Evolutionary conservation across 148 eudicot genomes (phyloP).

Genomic region (Spergularia marina): DNA sequence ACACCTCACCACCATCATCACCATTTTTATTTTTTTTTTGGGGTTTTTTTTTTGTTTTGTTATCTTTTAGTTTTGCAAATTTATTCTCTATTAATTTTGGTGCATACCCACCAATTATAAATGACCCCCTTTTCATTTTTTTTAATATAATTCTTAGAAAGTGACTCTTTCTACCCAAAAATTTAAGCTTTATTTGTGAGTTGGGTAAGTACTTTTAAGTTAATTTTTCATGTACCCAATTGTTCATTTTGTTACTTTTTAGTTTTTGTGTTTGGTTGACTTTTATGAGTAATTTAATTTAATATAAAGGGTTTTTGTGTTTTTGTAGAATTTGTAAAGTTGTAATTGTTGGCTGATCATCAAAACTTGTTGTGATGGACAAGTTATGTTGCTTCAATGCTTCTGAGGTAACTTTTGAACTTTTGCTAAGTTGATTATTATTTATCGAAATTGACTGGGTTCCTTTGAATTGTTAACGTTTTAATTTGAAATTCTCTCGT

Average conservation of each 20-base stretch:
- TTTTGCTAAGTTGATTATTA: neutral
- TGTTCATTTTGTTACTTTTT: neutral
- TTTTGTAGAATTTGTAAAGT: neutral
- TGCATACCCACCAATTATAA: neutral
- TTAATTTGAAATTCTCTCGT: too few relatives aligned
- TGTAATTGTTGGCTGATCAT: conserved; percentile 11
- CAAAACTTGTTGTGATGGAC: conserved; percentile 16
- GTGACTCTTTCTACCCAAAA: neutral
- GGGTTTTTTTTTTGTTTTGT: neutral
- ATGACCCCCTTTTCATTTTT: neutral
- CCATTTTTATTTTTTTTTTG: conserved; percentile 1
- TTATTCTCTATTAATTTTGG: neutral
- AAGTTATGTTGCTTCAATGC: conserved; percentile 30
- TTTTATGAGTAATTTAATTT: conserved; percentile 6
- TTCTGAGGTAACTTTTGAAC: conserved; percentile 23
- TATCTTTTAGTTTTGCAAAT: neutral
- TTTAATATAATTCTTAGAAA: neutral
- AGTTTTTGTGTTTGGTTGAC: conserved; percentile 19
- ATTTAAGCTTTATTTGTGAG: neutral
- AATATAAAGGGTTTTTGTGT: neutral
- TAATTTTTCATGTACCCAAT: conserved; percentile 15
- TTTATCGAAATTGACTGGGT: neutral
- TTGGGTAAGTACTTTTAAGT: conserved; percentile 7
- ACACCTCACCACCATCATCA: too few relatives aligned
- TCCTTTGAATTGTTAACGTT: too few relatives aligned